Base-by-base conservation (phyloP, 768 basidiomycete species). In the Suillus variegatus region DNA sequence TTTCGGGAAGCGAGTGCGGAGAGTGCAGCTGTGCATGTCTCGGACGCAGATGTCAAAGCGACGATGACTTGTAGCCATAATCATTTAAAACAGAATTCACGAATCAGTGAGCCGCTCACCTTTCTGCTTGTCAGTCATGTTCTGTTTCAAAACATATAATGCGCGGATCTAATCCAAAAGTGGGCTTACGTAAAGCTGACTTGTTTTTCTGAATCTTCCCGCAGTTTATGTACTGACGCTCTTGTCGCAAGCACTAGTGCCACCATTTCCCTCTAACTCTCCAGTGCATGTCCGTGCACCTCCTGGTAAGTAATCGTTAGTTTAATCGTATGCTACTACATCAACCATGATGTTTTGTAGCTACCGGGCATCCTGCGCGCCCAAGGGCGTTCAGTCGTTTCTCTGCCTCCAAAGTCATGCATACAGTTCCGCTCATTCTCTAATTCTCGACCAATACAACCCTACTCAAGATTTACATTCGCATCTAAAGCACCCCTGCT, bases 51-150 rank as follows among this genome's bases (percentile, higher is more conserved):
- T 0, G 69, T 28, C 66, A 74, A 60, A 1, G 73, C 25, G 4
- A 64, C 38, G 40, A 70, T 54, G 41, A 60, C 72, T 72, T 28
- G 6, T 32, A n/a, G 41, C 20, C 7, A 49, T 40, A 22, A 51
- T 66, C 22, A 61, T 63, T 62, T 25, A 62, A 20, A 61, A n/a
- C 41, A 28, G 18, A 38, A 44, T 13, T 38, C 32, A 51, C 52
- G 43, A 46, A 35, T 41, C 9, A 18, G 52, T 38, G 6, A 56
- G 43, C 2, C 9, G 61, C 68, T 52, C 66, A 79, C 80, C 78
- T 77, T 81, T 78, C 66, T 82, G 78, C 69, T 76, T 73, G 75
- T 82, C 79, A 65, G 77, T 72, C 78, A 80, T 81, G 43, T 52
- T 65, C 40, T 32, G 49, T 3, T 43, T 14, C 40, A 55, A 62